Conservation (phyloP, 1,139 yeast species). For the Lodderomyces pseudojiufengensis region DNA sequence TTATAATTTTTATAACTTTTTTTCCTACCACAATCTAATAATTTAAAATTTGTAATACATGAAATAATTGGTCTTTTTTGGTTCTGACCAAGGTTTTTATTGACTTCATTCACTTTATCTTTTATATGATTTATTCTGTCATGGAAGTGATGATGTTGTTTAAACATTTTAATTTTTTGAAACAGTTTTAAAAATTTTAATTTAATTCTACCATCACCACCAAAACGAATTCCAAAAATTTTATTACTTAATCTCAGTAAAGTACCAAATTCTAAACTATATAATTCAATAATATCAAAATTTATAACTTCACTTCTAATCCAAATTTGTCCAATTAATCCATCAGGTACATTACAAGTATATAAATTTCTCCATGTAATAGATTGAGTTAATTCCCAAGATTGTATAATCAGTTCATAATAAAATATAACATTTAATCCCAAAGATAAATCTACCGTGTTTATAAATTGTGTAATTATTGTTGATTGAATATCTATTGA, state of each 20-base stretch:
- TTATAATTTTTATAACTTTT: constrained; percentile 4
- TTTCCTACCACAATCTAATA: constrained; percentile 13
- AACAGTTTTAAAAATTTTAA: constrained; percentile 7
- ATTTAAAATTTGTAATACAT: constrained; percentile 11
- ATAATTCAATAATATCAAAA: constrained; percentile 3
- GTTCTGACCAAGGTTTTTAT: background rate
- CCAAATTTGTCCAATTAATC: constrained; percentile 14
- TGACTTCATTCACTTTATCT: background rate
- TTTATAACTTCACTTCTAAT: constrained; percentile 6
- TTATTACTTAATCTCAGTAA: background rate
- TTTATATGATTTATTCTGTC: background rate
- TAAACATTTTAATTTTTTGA: constrained; percentile 8
- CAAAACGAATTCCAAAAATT: no score
- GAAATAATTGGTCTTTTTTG: constrained; percentile 10
- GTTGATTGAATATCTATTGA: constrained; percentile 9
- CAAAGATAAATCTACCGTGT: constrained; percentile 10
- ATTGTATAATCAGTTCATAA: constrained; percentile 8
- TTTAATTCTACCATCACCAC: constrained; percentile 2
- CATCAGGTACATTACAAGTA: constrained; percentile 12
- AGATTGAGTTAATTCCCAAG: constrained; percentile 10
- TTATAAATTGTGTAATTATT: constrained; percentile 5
- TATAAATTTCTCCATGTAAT: constrained; percentile 10
- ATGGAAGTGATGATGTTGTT: no score
- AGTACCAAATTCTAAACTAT: constrained; percentile 3
- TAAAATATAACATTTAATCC: constrained; percentile 11